phyloP scores from a whole-genome alignment of 345 rosid genomes.

The Ceriops zippeliana region DNA sequence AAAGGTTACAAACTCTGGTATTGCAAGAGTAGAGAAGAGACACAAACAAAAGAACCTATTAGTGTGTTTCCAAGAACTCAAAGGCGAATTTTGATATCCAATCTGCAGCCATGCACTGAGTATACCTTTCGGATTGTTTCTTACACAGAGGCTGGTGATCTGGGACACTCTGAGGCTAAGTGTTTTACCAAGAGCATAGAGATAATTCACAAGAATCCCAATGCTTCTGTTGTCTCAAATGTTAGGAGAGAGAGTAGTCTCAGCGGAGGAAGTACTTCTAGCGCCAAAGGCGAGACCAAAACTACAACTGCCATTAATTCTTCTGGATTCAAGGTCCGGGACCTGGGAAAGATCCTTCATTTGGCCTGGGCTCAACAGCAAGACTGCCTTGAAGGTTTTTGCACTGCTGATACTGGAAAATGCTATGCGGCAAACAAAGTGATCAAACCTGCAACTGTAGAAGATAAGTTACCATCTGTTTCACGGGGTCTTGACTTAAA shows the following conservation, averaged over 20 bases:
- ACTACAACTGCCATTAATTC: slow-evolving; percentile 32
- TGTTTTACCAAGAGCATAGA: slow-evolving; percentile 66
- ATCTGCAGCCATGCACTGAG: slow-evolving; percentile 84
- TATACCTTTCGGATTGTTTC: slow-evolving; percentile 63
- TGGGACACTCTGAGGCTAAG: slow-evolving; percentile 66
- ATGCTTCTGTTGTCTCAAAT: slow-evolving; percentile 24
- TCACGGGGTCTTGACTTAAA: slow-evolving; percentile 74
- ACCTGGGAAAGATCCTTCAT: slow-evolving; percentile 62
- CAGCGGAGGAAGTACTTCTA: slow-evolving; percentile 39
- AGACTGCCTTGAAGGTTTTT: slow-evolving; percentile 61
- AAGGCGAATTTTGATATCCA: slow-evolving; percentile 72
- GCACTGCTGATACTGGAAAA: slow-evolving; percentile 56
- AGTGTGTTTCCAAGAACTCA: slow-evolving; percentile 57
- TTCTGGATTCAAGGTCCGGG: slow-evolving; percentile 66
- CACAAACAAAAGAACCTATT: slow-evolving; percentile 47
- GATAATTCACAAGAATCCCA: slow-evolving; percentile 47
- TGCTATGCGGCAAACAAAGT: slow-evolving; percentile 44
- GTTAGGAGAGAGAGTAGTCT: slow-evolving; percentile 33
- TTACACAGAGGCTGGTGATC: slow-evolving; percentile 47
- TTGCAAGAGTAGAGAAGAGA: slow-evolving; percentile 65
- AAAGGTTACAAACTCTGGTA: slow-evolving; percentile 95
- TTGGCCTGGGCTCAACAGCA: slow-evolving; percentile 73
- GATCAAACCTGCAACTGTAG: slow-evolving; percentile 30
- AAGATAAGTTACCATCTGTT: slow-evolving; percentile 42
- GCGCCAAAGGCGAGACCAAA: slow-evolving; percentile 33